phyloP scores from a whole-genome alignment of 164 flowering plant species.

The Pachysandra terminalis region DNA sequence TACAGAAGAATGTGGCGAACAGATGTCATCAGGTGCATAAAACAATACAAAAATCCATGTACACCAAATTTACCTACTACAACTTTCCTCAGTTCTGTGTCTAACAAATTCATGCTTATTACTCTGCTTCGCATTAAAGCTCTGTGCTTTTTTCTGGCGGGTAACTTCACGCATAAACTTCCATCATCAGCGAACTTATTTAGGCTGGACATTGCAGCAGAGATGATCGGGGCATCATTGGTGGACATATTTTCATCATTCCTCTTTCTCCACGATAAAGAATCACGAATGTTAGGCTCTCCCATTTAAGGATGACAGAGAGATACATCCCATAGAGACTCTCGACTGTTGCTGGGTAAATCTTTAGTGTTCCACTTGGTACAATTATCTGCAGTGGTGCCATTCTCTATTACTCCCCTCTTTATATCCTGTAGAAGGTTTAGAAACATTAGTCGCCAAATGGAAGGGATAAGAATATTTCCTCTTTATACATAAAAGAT shows the following conservation, averaged over 20 bases:
- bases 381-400: constrained; percentile 18
- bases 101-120: constrained; percentile 21
- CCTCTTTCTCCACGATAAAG: constrained; percentile 79
- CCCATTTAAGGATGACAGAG: constrained; percentile 58
- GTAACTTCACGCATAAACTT: constrained; percentile 45
- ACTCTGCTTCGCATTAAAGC: constrained; percentile 27
- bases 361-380: constrained; percentile 25
- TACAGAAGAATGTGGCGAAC: too few species aligned
- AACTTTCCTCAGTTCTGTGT: constrained; percentile 26
- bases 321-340: constrained; percentile 47
- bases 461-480: neutral
- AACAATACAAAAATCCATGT: neutral
- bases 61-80: constrained; percentile 41
- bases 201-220: constrained; percentile 49
- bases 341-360: constrained; percentile 31
- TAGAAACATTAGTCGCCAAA: neutral
- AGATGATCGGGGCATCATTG: constrained; percentile 43
- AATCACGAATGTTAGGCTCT: constrained; percentile 59
- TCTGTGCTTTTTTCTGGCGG: constrained; percentile 61
- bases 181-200: constrained; percentile 77
- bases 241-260: constrained; percentile 29
- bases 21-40: neutral
- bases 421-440: constrained; percentile 50
- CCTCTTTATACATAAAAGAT: neutral
- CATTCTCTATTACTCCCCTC: constrained; percentile 38